These are phyloP conservation scores for Scenedesmus sp. DNA, from an alignment of 163 green algal genomes.

Conservation along the genomic window DNA sequence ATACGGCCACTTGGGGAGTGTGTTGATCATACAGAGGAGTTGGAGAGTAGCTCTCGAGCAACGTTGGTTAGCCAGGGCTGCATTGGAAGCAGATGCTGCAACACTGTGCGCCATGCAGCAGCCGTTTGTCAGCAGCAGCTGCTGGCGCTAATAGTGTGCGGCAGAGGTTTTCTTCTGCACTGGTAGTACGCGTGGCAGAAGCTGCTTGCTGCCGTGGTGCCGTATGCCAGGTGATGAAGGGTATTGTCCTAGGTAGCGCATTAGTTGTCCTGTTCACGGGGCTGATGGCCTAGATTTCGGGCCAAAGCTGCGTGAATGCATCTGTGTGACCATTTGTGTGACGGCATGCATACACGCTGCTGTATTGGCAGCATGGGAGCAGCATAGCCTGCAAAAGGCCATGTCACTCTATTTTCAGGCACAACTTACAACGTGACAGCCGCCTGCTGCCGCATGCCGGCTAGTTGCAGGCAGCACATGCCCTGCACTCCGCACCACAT, in stretches of 20 bases:
- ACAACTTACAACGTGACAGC: background rate
- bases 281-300: background rate
- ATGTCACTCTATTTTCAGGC: background rate
- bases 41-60: background rate
- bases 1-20: background rate
- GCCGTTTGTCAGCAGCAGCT: background rate
- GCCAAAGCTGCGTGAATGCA: background rate
- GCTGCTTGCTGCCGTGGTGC: conserved; percentile 8
- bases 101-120: background rate
- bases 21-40: background rate
- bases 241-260: background rate
- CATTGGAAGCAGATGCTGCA: background rate
- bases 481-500: background rate
- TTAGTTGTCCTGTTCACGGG: background rate
- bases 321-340: conserved; percentile 12
- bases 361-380: background rate
- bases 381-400: background rate
- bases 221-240: background rate
- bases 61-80: background rate
- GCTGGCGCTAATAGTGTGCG: background rate
- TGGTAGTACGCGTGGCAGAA: background rate
- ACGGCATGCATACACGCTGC: background rate
- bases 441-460: background rate
- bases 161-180: background rate
- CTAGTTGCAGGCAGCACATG: background rate